Evolutionary conservation across 495 filamentous ascomycete species (phyloP).

Genomic region (Lasiosphaeria hispida): DNA sequence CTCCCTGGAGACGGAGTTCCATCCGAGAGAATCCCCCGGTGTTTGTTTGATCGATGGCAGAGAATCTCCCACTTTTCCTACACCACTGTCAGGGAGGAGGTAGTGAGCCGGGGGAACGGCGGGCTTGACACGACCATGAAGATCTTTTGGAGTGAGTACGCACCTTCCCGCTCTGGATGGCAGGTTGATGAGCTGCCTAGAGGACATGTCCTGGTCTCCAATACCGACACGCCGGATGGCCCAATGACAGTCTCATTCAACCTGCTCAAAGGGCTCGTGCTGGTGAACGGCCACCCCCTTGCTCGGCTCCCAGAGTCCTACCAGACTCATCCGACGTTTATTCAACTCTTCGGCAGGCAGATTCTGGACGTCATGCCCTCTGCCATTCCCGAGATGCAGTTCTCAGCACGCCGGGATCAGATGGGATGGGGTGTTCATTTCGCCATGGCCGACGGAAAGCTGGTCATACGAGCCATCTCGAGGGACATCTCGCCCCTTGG

Average conservation of each 20-base stretch:
- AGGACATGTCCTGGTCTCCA: background rate
- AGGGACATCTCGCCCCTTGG: background rate
- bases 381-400: background rate
- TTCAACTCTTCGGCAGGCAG: background rate
- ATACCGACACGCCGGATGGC: background rate
- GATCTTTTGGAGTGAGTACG: background rate
- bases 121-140: background rate
- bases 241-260: background rate
- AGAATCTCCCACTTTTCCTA: background rate
- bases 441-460: background rate
- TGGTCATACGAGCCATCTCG: background rate
- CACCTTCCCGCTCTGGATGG: background rate
- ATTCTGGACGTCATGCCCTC: conserved; percentile 6
- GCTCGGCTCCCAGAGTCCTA: background rate
- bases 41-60: background rate
- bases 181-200: background rate
- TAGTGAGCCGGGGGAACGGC: background rate
- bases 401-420: background rate
- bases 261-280: background rate
- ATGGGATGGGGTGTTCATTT: background rate
- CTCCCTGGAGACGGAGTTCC: background rate
- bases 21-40: background rate
- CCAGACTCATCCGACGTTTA: background rate
- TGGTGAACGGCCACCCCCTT: background rate
- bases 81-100: background rate